Conservation (phyloP, 176 grass and related monocot genomes). For the Leersia perrieri region DNA sequence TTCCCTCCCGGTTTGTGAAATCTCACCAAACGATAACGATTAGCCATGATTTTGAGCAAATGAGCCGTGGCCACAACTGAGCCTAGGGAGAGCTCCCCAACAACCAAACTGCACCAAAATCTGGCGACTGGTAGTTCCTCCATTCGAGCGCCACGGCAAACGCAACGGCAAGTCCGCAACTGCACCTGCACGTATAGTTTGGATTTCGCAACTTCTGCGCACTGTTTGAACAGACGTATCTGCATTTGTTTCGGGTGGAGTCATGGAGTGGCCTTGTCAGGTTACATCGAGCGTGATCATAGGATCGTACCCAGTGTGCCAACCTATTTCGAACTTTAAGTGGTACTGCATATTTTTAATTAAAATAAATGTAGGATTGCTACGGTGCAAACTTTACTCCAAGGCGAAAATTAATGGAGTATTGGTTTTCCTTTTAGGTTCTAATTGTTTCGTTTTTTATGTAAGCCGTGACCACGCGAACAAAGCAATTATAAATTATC, state of each 20-base stretch:
- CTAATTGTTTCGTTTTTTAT: too few relatives aligned
- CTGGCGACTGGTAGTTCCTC: neutral
- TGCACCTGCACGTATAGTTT: neutral
- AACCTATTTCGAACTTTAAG: neutral
- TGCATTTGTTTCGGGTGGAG: neutral
- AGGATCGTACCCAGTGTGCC: neutral
- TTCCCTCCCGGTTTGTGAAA: neutral
- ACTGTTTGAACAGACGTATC: neutral
- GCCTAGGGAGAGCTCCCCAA: neutral
- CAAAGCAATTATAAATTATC: too few relatives aligned
- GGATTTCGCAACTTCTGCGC: neutral
- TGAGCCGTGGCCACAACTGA: neutral
- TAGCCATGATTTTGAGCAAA: neutral
- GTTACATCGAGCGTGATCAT: neutral
- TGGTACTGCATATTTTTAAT: neutral
- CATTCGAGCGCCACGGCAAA: neutral
- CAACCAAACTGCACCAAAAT: constrained; percentile 14
- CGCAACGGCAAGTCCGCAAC: neutral
- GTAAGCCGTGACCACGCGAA: too few relatives aligned
- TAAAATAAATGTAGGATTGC: too few relatives aligned
- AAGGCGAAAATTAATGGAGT: too few relatives aligned
- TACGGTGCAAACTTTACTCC: too few relatives aligned
- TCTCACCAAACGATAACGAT: constrained; percentile 23
- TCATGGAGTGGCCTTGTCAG: neutral
- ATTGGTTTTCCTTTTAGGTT: too few relatives aligned